Evolutionary conservation across 495 filamentous ascomycete genomes (phyloP).

Genomic region (Penicillium steckii): DNA sequence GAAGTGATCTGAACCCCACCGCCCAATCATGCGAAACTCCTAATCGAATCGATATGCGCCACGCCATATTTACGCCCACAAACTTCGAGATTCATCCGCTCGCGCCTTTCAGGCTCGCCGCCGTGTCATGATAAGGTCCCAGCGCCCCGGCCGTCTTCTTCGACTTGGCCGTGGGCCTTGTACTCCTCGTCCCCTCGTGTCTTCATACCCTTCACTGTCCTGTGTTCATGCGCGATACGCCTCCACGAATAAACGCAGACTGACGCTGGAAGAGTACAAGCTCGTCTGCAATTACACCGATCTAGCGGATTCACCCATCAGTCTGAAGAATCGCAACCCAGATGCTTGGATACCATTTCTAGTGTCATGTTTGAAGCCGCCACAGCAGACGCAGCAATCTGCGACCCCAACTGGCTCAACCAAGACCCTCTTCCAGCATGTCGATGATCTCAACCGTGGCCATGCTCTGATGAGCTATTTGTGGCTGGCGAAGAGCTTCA

Average conservation of each 20-base stretch:
- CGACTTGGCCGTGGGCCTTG: conserved; percentile 32
- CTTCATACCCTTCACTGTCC: conserved; percentile 10
- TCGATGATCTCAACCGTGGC: conserved; percentile 16
- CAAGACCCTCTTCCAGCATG: conserved; percentile 12
- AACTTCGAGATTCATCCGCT: conserved; percentile 37
- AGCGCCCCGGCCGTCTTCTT: conserved; percentile 36
- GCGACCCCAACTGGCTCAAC: conserved; percentile 6
- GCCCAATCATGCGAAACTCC: conserved; percentile 19
- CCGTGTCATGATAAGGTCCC: conserved; percentile 49
- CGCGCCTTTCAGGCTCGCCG: conserved; percentile 26
- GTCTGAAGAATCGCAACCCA: conserved; percentile 10
- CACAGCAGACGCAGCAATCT: conserved; percentile 18
- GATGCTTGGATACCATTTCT: conserved; percentile 44
- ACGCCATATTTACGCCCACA: conserved; percentile 28
- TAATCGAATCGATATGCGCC: conserved; percentile 39
- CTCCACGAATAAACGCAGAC: background rate
- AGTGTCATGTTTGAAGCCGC: conserved; percentile 40
- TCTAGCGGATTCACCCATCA: conserved; percentile 10
- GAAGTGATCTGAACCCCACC: background rate
- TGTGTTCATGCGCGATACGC: conserved; percentile 2
- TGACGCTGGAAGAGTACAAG: conserved; percentile 8
- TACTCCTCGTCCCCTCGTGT: conserved; percentile 4
- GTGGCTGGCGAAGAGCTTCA: conserved; percentile 22
- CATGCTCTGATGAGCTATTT: conserved; percentile 27
- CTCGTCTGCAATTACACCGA: conserved; percentile 16